These are phyloP conservation scores for Ilyonectria mors-panacis DNA, from an alignment of 2,329 filamentous ascomycete genomes.

Conservation along the genomic window DNA sequence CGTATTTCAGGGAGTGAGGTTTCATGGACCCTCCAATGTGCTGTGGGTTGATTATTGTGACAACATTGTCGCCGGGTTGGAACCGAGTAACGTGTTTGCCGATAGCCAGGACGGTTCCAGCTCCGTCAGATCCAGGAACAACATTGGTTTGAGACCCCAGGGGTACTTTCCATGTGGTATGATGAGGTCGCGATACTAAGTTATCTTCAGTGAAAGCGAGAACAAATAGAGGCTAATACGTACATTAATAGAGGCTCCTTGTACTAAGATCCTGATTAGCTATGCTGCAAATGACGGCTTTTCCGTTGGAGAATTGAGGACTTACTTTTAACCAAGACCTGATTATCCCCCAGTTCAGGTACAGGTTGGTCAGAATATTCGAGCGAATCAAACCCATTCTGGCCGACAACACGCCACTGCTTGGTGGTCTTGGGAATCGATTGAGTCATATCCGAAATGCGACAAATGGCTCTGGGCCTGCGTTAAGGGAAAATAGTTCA, in stretches of 20 bases:
- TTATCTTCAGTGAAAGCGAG: neutral
- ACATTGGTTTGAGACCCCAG: neutral
- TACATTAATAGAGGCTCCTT: neutral
- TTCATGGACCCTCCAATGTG: slow-evolving; percentile 5
- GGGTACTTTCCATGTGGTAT: neutral
- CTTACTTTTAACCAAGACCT: slow-evolving; percentile 2
- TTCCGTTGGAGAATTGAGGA: too few species aligned
- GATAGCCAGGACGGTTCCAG: slow-evolving; percentile 14
- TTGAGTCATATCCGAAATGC: neutral
- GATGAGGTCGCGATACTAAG: neutral
- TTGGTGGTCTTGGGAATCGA: slow-evolving; percentile 12
- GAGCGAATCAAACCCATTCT: neutral
- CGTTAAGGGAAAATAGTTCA: neutral
- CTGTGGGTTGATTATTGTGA: slow-evolving; percentile 11
- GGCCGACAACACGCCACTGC: slow-evolving; percentile 15
- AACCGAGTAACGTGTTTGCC: slow-evolving; percentile 25
- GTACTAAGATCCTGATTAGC: neutral
- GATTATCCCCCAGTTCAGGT: neutral
- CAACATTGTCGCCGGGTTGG: slow-evolving; percentile 8
- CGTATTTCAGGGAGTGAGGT: neutral
- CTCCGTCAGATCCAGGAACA: slow-evolving; percentile 24
- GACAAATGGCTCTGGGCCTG: neutral
- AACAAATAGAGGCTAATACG: neutral
- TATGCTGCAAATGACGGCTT: neutral
- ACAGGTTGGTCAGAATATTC: neutral